A percentile compares a stretch with the other conserved stretches of the same genome.
Evolutionary conservation across 1,139 yeast genomes (phyloP).

Genomic region (Trichomonascaceae sp.): DNA sequence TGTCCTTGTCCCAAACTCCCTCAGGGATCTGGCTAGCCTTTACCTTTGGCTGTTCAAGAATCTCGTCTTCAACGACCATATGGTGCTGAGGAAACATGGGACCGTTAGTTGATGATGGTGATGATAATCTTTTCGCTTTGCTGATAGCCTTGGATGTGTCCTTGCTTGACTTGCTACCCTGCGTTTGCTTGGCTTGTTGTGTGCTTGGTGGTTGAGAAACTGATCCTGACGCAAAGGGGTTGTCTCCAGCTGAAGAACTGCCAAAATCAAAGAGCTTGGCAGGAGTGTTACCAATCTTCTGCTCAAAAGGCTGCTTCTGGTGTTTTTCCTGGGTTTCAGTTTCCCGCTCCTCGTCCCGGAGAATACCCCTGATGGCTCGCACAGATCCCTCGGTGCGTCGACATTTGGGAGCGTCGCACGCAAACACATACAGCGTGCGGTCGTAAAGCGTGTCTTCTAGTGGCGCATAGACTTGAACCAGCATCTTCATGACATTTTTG

Average conservation of each 20-base stretch:
- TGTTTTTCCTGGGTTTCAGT: conserved; percentile 33
- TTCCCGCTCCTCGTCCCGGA: conserved; percentile 39
- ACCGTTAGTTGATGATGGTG: not conserved
- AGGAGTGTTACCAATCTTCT: conserved; percentile 7
- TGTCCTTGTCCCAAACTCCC: conserved; percentile 18
- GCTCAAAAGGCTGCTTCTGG: conserved; percentile 27
- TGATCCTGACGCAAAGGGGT: conserved; percentile 2
- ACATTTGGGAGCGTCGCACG: conserved; percentile 54
- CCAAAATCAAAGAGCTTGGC: conserved; percentile 21
- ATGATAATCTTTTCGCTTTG: conserved; percentile 1
- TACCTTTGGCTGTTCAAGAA: conserved; percentile 26
- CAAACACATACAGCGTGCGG: conserved; percentile 66
- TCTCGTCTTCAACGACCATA: conserved; percentile 57
- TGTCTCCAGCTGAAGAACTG: not conserved
- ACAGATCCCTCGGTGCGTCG: conserved; percentile 55
- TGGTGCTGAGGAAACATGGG: conserved; percentile 25
- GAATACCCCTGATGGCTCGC: conserved; percentile 62
- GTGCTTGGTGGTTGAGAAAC: conserved; percentile 16
- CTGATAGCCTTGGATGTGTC: not conserved
- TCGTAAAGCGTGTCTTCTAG: conserved; percentile 56
- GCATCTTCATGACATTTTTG: conserved; percentile 43
- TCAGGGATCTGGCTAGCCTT: conserved; percentile 15
- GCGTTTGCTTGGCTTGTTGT: conserved; percentile 20
- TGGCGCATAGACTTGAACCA: conserved; percentile 73
- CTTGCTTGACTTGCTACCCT: conserved; percentile 1